Conservation (phyloP, 345 rosid genomes). For the Murraya paniculata region DNA sequence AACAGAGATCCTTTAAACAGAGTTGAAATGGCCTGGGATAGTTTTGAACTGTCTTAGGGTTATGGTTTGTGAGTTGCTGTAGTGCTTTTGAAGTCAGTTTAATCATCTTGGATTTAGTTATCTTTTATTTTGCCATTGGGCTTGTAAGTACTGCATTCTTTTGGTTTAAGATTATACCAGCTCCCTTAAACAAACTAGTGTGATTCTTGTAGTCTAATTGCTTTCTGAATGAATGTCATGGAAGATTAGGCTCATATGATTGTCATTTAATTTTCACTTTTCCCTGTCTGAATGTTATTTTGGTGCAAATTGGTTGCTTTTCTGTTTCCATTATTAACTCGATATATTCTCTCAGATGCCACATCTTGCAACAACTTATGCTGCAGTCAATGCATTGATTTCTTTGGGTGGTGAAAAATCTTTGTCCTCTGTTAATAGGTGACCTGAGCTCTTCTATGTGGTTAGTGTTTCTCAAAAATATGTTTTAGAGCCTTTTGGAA, state of each 20-base stretch:
- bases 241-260: not conserved
- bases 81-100: not conserved
- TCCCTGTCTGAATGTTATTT: not conserved
- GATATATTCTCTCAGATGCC: slow-evolving; percentile 62
- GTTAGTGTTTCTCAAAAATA: not conserved
- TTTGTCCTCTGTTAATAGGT: slow-evolving; percentile 82
- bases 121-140: not conserved
- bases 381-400: slow-evolving; percentile 86
- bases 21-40: not conserved
- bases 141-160: not conserved
- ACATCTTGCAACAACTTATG: slow-evolving; percentile 95
- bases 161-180: not conserved
- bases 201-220: not conserved
- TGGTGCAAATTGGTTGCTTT: not conserved
- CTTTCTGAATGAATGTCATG: not conserved
- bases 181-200: not conserved
- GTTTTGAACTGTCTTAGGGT: not conserved
- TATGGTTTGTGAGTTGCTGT: not conserved
- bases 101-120: not conserved
- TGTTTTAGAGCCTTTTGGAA: not conserved
- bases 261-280: not conserved
- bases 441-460: slow-evolving; percentile 22
- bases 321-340: slow-evolving; percentile 6
- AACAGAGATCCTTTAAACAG: not conserved
- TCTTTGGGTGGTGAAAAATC: slow-evolving; percentile 77